Evolutionary conservation across 306 rosid species (phyloP).

Genomic region (Spatholobus suberectus): DNA sequence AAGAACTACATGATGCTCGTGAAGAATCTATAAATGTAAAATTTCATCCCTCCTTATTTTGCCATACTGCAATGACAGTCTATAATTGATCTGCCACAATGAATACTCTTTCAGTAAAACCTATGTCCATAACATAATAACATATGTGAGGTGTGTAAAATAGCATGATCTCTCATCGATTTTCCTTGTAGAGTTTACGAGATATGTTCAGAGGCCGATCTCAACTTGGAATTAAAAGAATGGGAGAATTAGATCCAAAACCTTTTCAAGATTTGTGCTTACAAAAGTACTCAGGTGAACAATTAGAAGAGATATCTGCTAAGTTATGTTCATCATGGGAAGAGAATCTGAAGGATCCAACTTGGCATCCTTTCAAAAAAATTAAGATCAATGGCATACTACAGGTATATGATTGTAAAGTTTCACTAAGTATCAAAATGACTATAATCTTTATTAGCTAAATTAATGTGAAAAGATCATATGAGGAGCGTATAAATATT

Average conservation of each 20-base stretch:
- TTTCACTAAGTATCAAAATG: neutral
- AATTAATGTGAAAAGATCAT: neutral
- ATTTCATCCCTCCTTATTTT: neutral
- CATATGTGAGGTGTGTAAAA: neutral
- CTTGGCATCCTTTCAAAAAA: slow-evolving; percentile 46
- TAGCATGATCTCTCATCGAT: neutral
- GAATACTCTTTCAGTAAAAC: neutral
- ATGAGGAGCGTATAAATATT: neutral
- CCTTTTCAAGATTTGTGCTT: slow-evolving; percentile 43
- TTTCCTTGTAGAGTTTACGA: slow-evolving; percentile 33
- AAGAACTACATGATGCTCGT: slow-evolving; percentile 46
- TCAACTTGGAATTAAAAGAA: slow-evolving; percentile 38
- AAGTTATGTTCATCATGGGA: slow-evolving; percentile 45
- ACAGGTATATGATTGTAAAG: slow-evolving; percentile 23
- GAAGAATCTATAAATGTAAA: slow-evolving; percentile 40
- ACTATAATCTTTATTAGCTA: neutral
- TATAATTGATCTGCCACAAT: neutral
- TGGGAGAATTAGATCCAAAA: slow-evolving; percentile 46
- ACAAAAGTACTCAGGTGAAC: slow-evolving; percentile 27
- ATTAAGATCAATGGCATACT: slow-evolving; percentile 26
- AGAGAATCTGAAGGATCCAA: slow-evolving; percentile 37
- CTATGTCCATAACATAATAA: neutral
- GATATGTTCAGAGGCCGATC: slow-evolving; percentile 35
- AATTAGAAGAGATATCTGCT: slow-evolving; percentile 41
- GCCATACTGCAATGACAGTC: neutral